Percentiles rank a stretch among this genome's conserved stretches.
phyloP scores from a whole-genome alignment of 2,329 filamentous ascomycete species.

The Fonsecaea pedrosoi region DNA sequence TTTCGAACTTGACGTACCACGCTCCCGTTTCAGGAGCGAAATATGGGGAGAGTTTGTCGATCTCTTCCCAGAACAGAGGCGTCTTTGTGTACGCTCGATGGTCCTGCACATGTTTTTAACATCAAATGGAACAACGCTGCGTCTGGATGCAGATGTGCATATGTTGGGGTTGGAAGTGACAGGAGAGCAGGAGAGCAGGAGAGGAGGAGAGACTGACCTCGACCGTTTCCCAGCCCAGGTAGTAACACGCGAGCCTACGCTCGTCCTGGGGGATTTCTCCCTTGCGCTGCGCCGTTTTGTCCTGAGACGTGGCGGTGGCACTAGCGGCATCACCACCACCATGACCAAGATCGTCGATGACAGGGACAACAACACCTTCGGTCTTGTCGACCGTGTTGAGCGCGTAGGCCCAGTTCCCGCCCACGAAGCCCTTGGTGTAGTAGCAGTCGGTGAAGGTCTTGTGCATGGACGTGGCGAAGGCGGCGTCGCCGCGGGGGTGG shows the following conservation, averaged over 20 bases:
- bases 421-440: constrained; percentile 12
- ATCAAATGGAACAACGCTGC: not conserved
- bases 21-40: constrained; percentile 26
- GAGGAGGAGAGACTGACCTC: constrained; percentile 16
- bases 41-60: constrained; percentile 24
- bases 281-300: not conserved
- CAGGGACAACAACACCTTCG: not conserved
- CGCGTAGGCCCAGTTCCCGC: constrained; percentile 23
- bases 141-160: not conserved
- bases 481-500: not conserved
- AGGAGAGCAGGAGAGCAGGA: not conserved
- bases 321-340: not conserved
- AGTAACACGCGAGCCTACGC: constrained; percentile 16
- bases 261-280: not conserved
- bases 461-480: constrained; percentile 20
- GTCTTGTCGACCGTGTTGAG: constrained; percentile 21
- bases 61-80: constrained; percentile 22
- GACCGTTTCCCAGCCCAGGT: constrained; percentile 25
- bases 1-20: constrained; percentile 25
- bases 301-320: not conserved
- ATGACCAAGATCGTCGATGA: not conserved
- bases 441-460: constrained; percentile 28
- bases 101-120: constrained; percentile 4
- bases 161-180: not conserved
- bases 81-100: constrained; percentile 21